These are phyloP conservation scores for Scenedesmus sp. DNA, from an alignment of 163 green algal genomes.

Conservation along the genomic window DNA sequence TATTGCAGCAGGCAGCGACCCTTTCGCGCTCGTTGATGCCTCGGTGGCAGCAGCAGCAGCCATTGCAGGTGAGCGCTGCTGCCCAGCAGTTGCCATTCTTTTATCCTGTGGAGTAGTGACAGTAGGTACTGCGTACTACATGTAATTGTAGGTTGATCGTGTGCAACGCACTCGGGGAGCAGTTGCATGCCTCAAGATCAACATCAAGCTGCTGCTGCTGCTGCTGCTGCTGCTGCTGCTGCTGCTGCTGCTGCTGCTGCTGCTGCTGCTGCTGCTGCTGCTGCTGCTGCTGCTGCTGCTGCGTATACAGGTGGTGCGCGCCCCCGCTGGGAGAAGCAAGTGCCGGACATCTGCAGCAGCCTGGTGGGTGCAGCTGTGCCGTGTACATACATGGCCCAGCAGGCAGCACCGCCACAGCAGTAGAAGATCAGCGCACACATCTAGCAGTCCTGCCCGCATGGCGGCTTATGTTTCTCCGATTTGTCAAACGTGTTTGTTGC, in stretches of 20 bases:
- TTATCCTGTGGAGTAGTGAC: too few species aligned
- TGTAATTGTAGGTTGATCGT: too few species aligned
- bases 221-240: background rate
- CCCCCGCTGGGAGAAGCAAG: conserved; percentile 65
- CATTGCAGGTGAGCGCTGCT: background rate
- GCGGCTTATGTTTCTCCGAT: too few species aligned
- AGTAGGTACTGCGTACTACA: too few species aligned
- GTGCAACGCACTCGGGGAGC: too few species aligned
- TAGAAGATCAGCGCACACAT: too few species aligned
- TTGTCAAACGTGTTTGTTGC: background rate
- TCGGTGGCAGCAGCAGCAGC: conserved; percentile 28
- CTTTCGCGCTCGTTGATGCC: background rate
- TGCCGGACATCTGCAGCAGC: conserved; percentile 66
- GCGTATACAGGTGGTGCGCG: background rate
- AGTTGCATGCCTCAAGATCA: too few species aligned
- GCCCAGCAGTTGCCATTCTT: too few species aligned
- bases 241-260: background rate
- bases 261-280: background rate
- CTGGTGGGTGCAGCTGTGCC: background rate
- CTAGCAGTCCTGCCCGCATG: background rate
- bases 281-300: background rate
- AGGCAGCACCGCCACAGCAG: too few species aligned
- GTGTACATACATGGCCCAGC: background rate
- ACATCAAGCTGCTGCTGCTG: too few species aligned
- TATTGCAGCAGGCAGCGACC: conserved; percentile 29